Evolutionary conservation across 1,284 basidiomycete genomes (phyloP).

Genomic region (Exobasidium cylindrosporum): DNA sequence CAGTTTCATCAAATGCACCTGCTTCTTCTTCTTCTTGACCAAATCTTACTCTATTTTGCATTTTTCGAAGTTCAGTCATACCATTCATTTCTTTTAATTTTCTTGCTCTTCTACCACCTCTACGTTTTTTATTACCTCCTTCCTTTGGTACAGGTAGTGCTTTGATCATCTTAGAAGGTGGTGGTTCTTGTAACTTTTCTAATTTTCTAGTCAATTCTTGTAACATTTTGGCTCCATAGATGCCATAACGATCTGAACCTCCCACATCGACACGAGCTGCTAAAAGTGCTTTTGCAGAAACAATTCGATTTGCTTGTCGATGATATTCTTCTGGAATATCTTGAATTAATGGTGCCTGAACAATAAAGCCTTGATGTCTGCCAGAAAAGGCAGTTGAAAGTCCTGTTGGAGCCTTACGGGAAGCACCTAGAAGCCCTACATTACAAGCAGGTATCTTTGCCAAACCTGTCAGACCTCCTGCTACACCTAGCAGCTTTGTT

Average conservation of each 20-base stretch:
- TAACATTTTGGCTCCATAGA: slow-evolving; percentile 74
- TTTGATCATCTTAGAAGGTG: slow-evolving; percentile 88
- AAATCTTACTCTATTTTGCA: slow-evolving; percentile 94
- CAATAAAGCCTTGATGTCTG: slow-evolving; percentile 94
- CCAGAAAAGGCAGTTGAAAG: slow-evolving; percentile 71
- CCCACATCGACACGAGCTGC: slow-evolving; percentile 90
- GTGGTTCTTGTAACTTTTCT: slow-evolving; percentile 86
- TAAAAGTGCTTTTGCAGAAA: slow-evolving; percentile 85
- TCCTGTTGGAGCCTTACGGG: slow-evolving; percentile 82
- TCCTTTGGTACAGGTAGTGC: slow-evolving; percentile 95
- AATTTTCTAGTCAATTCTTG: slow-evolving; percentile 87
- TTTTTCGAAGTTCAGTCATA: slow-evolving; percentile 90
- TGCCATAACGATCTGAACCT: slow-evolving; percentile 68
- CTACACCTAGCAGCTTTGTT: slow-evolving; percentile 93
- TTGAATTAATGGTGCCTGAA: slow-evolving; percentile 82
- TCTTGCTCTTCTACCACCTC: slow-evolving; percentile 90
- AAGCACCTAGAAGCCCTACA: slow-evolving; percentile 87
- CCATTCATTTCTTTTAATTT: slow-evolving; percentile 96
- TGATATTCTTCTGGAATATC: slow-evolving; percentile 86
- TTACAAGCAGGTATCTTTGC: slow-evolving; percentile 95
- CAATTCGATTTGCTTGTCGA: slow-evolving; percentile 84
- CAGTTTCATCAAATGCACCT: slow-evolving; percentile 91
- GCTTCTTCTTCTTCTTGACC: slow-evolving; percentile 94
- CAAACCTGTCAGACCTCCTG: slow-evolving; percentile 84
- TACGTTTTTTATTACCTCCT: slow-evolving; percentile 73